phyloP scores from a whole-genome alignment of 495 filamentous ascomycete species.

The Aspergillus avenaceus region DNA sequence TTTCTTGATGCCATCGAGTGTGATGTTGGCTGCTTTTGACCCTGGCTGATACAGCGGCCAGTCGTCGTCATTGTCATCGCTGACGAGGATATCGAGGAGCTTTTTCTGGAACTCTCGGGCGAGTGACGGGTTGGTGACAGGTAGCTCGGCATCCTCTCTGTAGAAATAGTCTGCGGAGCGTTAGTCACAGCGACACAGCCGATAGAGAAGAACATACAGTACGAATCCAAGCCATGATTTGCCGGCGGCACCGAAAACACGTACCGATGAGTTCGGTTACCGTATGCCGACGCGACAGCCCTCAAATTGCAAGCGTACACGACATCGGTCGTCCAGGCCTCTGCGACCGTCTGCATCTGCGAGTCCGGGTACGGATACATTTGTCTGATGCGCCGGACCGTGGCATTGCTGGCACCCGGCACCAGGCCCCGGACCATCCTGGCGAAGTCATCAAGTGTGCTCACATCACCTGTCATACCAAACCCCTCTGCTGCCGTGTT shows the following conservation, averaged over 20 bases:
- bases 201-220: background rate
- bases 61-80: background rate
- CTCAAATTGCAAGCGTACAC: conserved; percentile 55
- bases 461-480: conserved; percentile 42
- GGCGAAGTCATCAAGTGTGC: conserved; percentile 39
- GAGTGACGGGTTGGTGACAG: background rate
- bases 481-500: conserved; percentile 28
- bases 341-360: conserved; percentile 23
- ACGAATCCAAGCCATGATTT: conserved; percentile 44
- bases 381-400: conserved; percentile 56
- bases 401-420: background rate
- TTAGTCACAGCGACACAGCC: too few relatives aligned
- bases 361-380: conserved; percentile 31
- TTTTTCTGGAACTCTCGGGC: background rate
- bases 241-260: conserved; percentile 52
- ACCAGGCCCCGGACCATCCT: background rate
- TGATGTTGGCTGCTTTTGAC: background rate
- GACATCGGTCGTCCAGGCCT: conserved; percentile 27
- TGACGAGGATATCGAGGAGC: background rate
- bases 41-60: background rate
- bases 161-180: conserved; percentile 2
- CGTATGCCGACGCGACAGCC: conserved; percentile 36
- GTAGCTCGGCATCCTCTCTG: background rate
- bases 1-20: background rate
- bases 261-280: conserved; percentile 48